A percentile compares a stretch with the other conserved stretches of the same genome.
These are phyloP conservation scores for Cutaneotrichosporon cutaneum DNA, from an alignment of 1,284 basidiomycete genomes.

Conservation along the genomic window DNA sequence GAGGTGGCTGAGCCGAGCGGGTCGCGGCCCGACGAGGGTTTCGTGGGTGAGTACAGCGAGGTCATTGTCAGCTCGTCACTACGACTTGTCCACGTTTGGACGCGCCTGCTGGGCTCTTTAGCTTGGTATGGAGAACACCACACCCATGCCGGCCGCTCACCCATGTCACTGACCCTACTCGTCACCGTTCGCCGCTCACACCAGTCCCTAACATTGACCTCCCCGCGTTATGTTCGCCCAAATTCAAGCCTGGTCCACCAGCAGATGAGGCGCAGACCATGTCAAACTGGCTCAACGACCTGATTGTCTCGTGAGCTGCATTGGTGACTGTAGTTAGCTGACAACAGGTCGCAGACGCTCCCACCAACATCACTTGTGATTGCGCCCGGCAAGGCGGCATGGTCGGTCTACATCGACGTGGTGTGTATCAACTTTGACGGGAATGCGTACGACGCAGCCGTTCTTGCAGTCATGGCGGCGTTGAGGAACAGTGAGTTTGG, in stretches of 20 bases:
- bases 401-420: conserved; percentile 90
- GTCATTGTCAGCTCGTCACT: too few relatives aligned
- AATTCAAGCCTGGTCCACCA: conserved; percentile 92
- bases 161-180: background rate
- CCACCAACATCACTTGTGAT: conserved; percentile 73
- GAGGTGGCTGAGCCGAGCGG: conserved; percentile 86
- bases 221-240: conserved; percentile 84
- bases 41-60: conserved; percentile 64
- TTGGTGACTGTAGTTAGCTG: background rate
- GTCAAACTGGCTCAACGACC: conserved; percentile 75
- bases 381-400: conserved; percentile 72
- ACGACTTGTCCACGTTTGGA: too few relatives aligned
- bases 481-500: conserved; percentile 73
- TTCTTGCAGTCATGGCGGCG: conserved; percentile 83
- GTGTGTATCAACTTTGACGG: conserved; percentile 97
- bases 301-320: conserved; percentile 64
- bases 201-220: conserved; percentile 84
- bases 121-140: too few relatives aligned
- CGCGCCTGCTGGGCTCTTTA: too few relatives aligned
- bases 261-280: conserved; percentile 85
- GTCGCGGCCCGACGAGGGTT: conserved; percentile 70
- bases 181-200: conserved; percentile 9
- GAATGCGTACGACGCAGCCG: conserved; percentile 85
- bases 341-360: conserved; percentile 64
- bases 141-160: background rate